These are phyloP conservation scores for Macrocybe gigantea DNA, from an alignment of 768 basidiomycete species.

Conservation along the genomic window DNA sequence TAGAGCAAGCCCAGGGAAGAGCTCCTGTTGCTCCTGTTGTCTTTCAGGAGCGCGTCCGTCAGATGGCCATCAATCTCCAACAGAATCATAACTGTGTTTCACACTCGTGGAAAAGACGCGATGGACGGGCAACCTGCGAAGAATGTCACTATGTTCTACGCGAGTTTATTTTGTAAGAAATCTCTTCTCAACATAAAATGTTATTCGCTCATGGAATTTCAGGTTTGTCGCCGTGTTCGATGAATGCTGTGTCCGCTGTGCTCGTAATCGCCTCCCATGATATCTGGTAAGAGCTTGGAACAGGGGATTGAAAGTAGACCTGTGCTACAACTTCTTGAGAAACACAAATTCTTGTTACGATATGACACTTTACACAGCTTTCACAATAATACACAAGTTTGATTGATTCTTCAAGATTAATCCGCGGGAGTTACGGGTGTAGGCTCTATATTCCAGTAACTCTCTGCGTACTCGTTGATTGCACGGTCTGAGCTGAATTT, in stretches of 20 bases:
- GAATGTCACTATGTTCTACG: conserved; percentile 21
- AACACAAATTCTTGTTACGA: no score
- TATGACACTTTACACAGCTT: background rate
- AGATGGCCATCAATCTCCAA: conserved; percentile 31
- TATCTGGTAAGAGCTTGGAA: background rate
- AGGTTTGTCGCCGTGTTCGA: no score
- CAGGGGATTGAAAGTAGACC: background rate
- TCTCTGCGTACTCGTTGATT: conserved; percentile 88
- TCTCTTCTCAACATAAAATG: no score
- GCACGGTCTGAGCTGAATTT: conserved; percentile 95
- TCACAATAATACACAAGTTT: background rate
- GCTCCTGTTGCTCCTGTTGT: conserved; percentile 20
- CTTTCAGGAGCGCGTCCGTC: conserved; percentile 23
- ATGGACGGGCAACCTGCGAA: conserved; percentile 39
- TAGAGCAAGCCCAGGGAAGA: conserved; percentile 23
- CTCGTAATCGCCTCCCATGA: background rate
- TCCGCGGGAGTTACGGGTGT: conserved; percentile 13
- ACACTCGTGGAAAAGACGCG: conserved; percentile 35
- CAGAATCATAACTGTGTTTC: conserved; percentile 49
- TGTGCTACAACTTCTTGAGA: no score
- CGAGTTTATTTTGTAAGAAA: no score
- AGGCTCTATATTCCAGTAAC: conserved; percentile 74
- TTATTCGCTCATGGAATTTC: no score
- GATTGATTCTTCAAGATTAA: conserved; percentile 1
- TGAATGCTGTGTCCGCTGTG: no score